Base-by-base conservation (phyloP, 2,329 filamentous ascomycete genomes). In the Curvularia spicifera region DNA sequence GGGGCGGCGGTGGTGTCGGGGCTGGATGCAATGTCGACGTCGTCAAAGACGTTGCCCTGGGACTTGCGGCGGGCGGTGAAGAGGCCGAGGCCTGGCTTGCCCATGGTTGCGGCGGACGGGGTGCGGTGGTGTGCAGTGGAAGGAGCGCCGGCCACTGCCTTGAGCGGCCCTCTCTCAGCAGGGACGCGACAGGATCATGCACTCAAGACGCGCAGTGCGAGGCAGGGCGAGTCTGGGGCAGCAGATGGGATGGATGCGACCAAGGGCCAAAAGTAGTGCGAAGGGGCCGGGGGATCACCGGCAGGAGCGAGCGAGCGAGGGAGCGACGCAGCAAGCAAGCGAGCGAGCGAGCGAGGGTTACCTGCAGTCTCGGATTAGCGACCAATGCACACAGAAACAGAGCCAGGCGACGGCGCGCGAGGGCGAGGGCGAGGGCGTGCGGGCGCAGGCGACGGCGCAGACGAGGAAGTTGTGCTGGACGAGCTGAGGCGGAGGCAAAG, bases 11-110 rank as follows among this genome's bases (percentile, higher is more conserved):
- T 48, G n/a, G 57, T 56, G 37, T 72, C 66, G n/a, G 67, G 67
- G 53, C 67, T 70, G 26, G 64, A 60, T 24, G 65, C 51, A 12
- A 59, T 53, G 35, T 58, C 48, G 24, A 65, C 52, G 8, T 75
- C 71, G 10, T 77, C 75, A 33, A 78, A 60, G 22, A 63, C 66
- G 56, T 77, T 76, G 52, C 72, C 69, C 52, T 72, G 68, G 24
- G 76, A 78, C 68, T 77, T 78, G 29, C 76, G 71, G 28, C 76
- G 74, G 48, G 61, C 66, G 31, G 64, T 72, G 58, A 76, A 73
- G 56, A 74, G 65, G 18, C 70, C 68, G 15, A 76, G 65, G 8
- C 67, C 67, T 29, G 72, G 67, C 67, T 72, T 76, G 57, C 57
- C 71, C 71, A 73, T 75, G 47, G n/a, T 64, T 54, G 22, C 20